A percentile compares a stretch with the other conserved stretches of the same genome.
phyloP scores from a whole-genome alignment of 345 rosid species.

The Laguncularia racemosa region DNA sequence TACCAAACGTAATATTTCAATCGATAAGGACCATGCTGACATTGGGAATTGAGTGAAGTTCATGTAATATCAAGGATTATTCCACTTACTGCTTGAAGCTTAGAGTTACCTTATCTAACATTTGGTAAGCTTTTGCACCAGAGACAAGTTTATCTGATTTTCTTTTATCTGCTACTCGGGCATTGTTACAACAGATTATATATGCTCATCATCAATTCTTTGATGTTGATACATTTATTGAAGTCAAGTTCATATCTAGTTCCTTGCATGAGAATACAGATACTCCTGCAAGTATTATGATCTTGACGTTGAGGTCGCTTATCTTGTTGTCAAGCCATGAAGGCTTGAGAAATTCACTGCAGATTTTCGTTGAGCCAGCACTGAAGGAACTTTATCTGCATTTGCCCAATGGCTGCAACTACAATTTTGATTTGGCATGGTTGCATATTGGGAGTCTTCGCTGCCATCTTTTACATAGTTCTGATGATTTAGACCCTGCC shows the following conservation, averaged over 20 bases:
- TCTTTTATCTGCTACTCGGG: slow-evolving; percentile 49
- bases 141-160: slow-evolving; percentile 25
- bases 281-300: slow-evolving; percentile 25
- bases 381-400: slow-evolving; percentile 48
- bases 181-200: slow-evolving; percentile 66
- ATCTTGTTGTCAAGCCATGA: slow-evolving; percentile 58
- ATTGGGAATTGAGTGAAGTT: slow-evolving; percentile 47
- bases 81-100: slow-evolving; percentile 35
- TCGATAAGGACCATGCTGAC: slow-evolving; percentile 48
- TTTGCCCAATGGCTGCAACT: slow-evolving; percentile 33
- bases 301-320: slow-evolving; percentile 30
- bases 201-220: slow-evolving; percentile 59
- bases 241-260: slow-evolving; percentile 42
- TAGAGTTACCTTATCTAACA: slow-evolving; percentile 40
- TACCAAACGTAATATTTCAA: slow-evolving; percentile 49
- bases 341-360: slow-evolving; percentile 38
- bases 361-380: slow-evolving; percentile 41
- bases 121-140: slow-evolving; percentile 46
- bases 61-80: slow-evolving; percentile 50
- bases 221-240: slow-evolving; percentile 45
- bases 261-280: slow-evolving; percentile 24
- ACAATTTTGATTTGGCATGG: slow-evolving; percentile 66
- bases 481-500: slow-evolving; percentile 76
- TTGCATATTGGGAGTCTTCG: slow-evolving; percentile 67
- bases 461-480: slow-evolving; percentile 54